A percentile compares a stretch with the other conserved stretches of the same genome.
phyloP scores from a whole-genome alignment of 768 basidiomycete genomes.

The Agaricus sinodeliciosus region DNA sequence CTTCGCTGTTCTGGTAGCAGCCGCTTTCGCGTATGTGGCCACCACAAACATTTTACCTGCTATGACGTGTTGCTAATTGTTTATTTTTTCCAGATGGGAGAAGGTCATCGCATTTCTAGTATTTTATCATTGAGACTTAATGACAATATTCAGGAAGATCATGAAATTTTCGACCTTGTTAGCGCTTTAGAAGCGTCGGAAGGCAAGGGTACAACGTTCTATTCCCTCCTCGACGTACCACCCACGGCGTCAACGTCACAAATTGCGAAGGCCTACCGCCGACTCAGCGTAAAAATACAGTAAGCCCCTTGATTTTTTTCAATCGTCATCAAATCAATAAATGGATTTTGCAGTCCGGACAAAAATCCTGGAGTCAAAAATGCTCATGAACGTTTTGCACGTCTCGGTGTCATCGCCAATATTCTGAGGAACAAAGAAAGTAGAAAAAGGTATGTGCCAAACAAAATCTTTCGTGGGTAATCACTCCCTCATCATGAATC shows the following conservation, averaged over 20 bases:
- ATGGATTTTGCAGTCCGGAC: slow-evolving; percentile 60
- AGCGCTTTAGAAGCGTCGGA: slow-evolving; percentile 73
- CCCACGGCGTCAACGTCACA: slow-evolving; percentile 67
- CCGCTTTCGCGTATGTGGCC: slow-evolving; percentile 52
- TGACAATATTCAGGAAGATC: slow-evolving; percentile 59
- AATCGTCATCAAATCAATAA: neutral
- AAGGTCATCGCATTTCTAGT: slow-evolving; percentile 35
- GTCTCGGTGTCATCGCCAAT: slow-evolving; percentile 77
- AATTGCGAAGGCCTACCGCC: slow-evolving; percentile 87
- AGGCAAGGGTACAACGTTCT: slow-evolving; percentile 94
- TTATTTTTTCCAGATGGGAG: slow-evolving; percentile 54
- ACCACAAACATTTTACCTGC: neutral
- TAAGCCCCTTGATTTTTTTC: slow-evolving; percentile 31
- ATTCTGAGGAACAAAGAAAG: slow-evolving; percentile 75
- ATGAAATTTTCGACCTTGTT: slow-evolving; percentile 95
- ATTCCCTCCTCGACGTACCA: slow-evolving; percentile 85
- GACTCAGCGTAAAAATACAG: slow-evolving; percentile 87
- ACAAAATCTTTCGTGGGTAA: neutral
- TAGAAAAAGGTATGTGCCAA: slow-evolving; percentile 59
- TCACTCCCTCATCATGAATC: neutral
- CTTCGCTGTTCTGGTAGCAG: slow-evolving; percentile 46
- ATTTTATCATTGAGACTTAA: neutral
- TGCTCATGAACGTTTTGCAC: slow-evolving; percentile 85
- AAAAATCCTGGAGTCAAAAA: slow-evolving; percentile 86
- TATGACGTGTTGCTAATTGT: slow-evolving; percentile 9